Base-by-base conservation (phyloP, 176 grass and related monocot genomes). In the Juncus inflexus region DNA sequence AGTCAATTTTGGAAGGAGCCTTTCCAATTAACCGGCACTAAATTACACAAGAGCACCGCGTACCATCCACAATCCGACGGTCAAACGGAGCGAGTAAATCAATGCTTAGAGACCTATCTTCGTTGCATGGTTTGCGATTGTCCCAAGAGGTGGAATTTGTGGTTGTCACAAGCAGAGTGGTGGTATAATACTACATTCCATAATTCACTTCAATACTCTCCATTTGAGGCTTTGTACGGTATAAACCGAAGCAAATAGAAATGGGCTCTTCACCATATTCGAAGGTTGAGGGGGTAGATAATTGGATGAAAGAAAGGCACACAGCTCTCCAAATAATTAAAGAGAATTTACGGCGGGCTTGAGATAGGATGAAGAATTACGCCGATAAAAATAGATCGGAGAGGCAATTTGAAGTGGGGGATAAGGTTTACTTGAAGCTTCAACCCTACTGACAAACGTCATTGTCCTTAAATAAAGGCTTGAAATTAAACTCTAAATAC, bases 1-100 rank as follows among this genome's bases (percentile, higher is more conserved):
- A 85, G 66, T 79, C 35, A 35, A 3, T 61, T 61, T n/a, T 61
- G 58, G 58, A 10, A 35, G n/a, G 58, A 61, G 11, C 2, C 37
- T 3, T 37, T 61, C 8, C 11, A 7, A 1, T 37, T 37, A 10
- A 35, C 11, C 3, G 58, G 58, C 2, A 37, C 37, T 9, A 4
- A 37, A 37, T 37, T 61, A 12, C 19, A 61, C 7, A 19, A 35
- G 7, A 38, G 58, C 5, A 61, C 58, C 0, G 3, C 58, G 7
- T 61, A 61, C 8, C 58, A 61, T 2, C 35, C 58, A 2, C 58
- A 39, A 37, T 61, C 58, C 12, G 28, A 61, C 37, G 28, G 58
- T 0, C 58, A 38, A 12, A 61, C 58, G 7, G 28, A 61, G 11
- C 19, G 11, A 0, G 58, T 61, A 0, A 61, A 61, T 3, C 58